Conservation (phyloP, 2,329 filamentous ascomycete species). For the Cladobotryum mycophilum region DNA sequence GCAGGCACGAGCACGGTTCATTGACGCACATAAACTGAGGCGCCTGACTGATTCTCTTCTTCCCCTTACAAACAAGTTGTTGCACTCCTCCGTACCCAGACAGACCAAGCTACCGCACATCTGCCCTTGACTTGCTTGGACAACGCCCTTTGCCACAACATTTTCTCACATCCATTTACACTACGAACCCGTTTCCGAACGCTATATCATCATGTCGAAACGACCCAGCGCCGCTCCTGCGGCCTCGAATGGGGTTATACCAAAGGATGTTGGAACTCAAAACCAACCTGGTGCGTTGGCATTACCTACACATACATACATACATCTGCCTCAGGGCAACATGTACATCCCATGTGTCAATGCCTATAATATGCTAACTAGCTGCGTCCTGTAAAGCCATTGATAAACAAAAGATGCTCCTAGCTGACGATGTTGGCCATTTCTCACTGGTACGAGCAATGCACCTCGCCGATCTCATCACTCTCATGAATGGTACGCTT, state of each 20-base stretch:
- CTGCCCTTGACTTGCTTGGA: too few relatives aligned
- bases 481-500: slow-evolving; percentile 64
- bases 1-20: too few relatives aligned
- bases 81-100: too few relatives aligned
- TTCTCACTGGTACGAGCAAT: slow-evolving; percentile 64
- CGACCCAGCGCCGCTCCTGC: slow-evolving; percentile 40
- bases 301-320: background rate
- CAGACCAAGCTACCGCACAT: too few relatives aligned
- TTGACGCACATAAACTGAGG: background rate
- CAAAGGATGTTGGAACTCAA: slow-evolving; percentile 24
- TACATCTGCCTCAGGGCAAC: background rate
- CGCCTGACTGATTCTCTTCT: background rate
- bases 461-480: slow-evolving; percentile 78
- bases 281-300: slow-evolving; percentile 28
- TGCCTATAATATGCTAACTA: background rate
- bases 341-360: too few relatives aligned
- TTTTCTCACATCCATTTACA: background rate
- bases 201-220: slow-evolving; percentile 51
- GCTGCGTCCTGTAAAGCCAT: slow-evolving; percentile 37
- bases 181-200: background rate
- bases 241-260: slow-evolving; percentile 19
- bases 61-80: too few relatives aligned
- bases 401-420: slow-evolving; percentile 71
- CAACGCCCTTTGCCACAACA: too few relatives aligned
- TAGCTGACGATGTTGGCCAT: slow-evolving; percentile 64